phyloP scores from a whole-genome alignment of 352 stramenopile species.

The Detonula confervacea region DNA sequence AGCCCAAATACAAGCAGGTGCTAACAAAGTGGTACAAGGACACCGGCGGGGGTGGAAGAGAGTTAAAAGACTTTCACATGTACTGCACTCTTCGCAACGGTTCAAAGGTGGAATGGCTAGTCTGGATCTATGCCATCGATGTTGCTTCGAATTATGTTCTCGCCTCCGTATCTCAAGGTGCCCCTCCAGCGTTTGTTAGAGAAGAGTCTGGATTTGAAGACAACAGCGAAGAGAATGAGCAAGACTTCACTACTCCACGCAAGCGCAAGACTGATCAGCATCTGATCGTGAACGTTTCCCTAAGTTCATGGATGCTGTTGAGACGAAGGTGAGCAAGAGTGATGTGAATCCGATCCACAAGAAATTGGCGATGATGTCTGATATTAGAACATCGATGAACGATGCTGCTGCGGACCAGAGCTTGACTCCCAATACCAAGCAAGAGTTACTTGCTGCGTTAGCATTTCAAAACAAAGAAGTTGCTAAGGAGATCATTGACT shows the following conservation, averaged over 20 bases:
- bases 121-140: slow-evolving; percentile 20
- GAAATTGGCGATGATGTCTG: neutral
- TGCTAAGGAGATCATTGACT: slow-evolving; percentile 6
- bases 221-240: neutral
- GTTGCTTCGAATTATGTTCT: neutral
- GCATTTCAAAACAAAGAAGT: neutral
- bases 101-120: neutral
- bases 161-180: neutral
- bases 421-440: neutral
- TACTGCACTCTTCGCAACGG: slow-evolving; percentile 7
- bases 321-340: neutral
- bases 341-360: neutral
- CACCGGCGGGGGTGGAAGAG: slow-evolving; percentile 26
- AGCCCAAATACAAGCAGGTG: slow-evolving; percentile 19
- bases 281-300: neutral
- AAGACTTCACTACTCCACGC: neutral
- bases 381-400: slow-evolving; percentile 1
- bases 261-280: neutral
- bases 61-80: slow-evolving; percentile 13
- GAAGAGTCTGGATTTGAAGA: slow-evolving; percentile 3
- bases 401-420: neutral
- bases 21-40: slow-evolving; percentile 38
- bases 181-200: neutral
- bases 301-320: neutral
- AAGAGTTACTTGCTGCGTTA: neutral